Conservation (phyloP, 345 rosid species). For the Eucalyptus polyanthemos region DNA sequence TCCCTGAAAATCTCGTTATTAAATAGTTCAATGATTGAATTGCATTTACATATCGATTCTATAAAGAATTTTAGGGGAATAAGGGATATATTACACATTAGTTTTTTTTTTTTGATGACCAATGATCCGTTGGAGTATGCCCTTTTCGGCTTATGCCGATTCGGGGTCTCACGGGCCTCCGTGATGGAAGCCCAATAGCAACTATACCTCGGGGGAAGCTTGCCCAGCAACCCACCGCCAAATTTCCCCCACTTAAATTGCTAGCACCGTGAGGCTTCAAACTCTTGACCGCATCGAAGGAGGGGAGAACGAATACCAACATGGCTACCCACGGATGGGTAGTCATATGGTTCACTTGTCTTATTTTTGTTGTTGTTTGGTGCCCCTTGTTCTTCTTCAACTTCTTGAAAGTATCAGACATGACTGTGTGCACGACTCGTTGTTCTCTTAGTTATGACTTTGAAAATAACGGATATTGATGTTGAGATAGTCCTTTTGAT, state of each 20-base stretch:
- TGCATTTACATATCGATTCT: not conserved
- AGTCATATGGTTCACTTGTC: not conserved
- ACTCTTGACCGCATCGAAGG: no score
- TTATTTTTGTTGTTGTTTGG: not conserved
- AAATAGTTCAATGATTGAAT: not conserved
- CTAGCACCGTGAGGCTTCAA: fast-evolving
- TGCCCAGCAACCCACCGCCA: no score
- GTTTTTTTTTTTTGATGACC: not conserved
- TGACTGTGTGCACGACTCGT: not conserved
- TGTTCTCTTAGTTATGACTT: not conserved
- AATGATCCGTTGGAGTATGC: no score
- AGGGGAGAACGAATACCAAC: no score
- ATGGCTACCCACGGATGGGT: no score
- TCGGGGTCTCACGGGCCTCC: no score
- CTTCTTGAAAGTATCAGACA: not conserved
- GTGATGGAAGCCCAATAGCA: no score
- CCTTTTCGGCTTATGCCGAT: no score
- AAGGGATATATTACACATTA: not conserved
- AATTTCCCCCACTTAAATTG: no score
- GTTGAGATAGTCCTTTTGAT: not conserved
- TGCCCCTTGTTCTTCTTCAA: not conserved
- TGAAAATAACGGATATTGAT: not conserved
- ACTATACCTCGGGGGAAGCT: no score
- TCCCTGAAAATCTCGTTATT: not conserved
- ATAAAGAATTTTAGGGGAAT: not conserved